phyloP scores from a whole-genome alignment of 257 asterid genomes.

The Cruciata laevipes region DNA sequence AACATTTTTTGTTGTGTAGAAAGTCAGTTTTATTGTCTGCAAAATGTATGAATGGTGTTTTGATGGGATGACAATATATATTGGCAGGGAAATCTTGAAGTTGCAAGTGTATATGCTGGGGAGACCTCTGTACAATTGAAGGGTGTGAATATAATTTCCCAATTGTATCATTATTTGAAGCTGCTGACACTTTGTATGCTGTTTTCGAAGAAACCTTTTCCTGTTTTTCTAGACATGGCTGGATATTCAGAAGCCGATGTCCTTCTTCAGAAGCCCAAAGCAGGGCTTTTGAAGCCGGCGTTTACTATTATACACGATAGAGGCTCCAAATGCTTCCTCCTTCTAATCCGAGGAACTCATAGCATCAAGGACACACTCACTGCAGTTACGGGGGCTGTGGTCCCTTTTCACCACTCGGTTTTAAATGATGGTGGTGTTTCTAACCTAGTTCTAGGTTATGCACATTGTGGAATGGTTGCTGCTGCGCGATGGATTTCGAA shows the following conservation, averaged over 20 bases:
- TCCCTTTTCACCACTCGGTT: slow-evolving; percentile 86
- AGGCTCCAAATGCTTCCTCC: slow-evolving; percentile 66
- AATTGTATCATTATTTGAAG: slow-evolving; percentile 52
- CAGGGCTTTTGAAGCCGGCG: slow-evolving; percentile 87
- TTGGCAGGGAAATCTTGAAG: slow-evolving; percentile 66
- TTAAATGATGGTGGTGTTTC: slow-evolving; percentile 69
- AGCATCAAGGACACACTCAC: slow-evolving; percentile 81
- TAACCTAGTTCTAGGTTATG: slow-evolving; percentile 72
- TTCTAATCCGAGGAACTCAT: slow-evolving; percentile 82
- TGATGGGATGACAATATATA: background rate
- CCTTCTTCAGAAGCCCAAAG: slow-evolving; percentile 80
- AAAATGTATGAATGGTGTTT: background rate
- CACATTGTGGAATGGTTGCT: slow-evolving; percentile 95
- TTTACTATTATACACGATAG: slow-evolving; percentile 63
- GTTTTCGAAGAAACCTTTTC: slow-evolving; percentile 78
- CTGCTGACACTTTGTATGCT: slow-evolving; percentile 61
- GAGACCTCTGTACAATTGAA: slow-evolving; percentile 53
- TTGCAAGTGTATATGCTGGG: slow-evolving; percentile 72
- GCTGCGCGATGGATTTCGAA: slow-evolving; percentile 91
- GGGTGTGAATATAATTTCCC: slow-evolving; percentile 53
- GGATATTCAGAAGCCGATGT: slow-evolving; percentile 52
- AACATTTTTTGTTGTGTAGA: background rate
- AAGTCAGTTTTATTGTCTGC: background rate
- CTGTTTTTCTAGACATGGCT: slow-evolving; percentile 60
- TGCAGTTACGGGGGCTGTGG: slow-evolving; percentile 84